A percentile compares a stretch with the other conserved stretches of the same genome.
These are phyloP conservation scores for Lentithecium fluviatile DNA, from an alignment of 495 filamentous ascomycete genomes.

Conservation along the genomic window DNA sequence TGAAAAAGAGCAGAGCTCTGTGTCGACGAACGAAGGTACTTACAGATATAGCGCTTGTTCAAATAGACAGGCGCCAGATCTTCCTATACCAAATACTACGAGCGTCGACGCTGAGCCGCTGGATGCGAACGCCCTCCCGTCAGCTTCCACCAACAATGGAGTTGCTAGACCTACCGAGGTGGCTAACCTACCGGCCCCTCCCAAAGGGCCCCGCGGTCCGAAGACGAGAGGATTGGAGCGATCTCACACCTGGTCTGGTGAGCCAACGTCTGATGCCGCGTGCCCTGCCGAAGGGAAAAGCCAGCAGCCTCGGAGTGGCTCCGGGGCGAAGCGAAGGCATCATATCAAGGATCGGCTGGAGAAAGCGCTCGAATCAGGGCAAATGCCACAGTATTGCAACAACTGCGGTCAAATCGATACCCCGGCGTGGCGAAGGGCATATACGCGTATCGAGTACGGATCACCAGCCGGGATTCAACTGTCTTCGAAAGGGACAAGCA, in stretches of 20 bases:
- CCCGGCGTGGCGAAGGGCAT: slow-evolving; percentile 90
- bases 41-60: no score
- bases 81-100: no score
- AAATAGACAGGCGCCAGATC: no score
- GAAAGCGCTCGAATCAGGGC: slow-evolving; percentile 63
- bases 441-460: slow-evolving; percentile 64
- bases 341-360: slow-evolving; percentile 65
- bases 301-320: slow-evolving; percentile 46
- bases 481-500: slow-evolving; percentile 59
- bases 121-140: no score
- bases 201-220: slow-evolving; percentile 2
- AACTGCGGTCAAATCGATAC: slow-evolving; percentile 96
- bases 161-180: no score
- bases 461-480: slow-evolving; percentile 61
- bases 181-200: neutral
- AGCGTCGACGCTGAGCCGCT: no score
- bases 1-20: no score
- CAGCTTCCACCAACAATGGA: no score
- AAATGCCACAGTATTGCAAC: slow-evolving; percentile 79
- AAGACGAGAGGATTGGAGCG: slow-evolving; percentile 42
- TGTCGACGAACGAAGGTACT: no score
- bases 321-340: slow-evolving; percentile 51
- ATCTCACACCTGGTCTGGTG: slow-evolving; percentile 50
- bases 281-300: slow-evolving; percentile 18
- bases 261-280: slow-evolving; percentile 42